Evolutionary conservation across 2,329 filamentous ascomycete genomes (phyloP).

Genomic region (Aspergillus phoenicis): DNA sequence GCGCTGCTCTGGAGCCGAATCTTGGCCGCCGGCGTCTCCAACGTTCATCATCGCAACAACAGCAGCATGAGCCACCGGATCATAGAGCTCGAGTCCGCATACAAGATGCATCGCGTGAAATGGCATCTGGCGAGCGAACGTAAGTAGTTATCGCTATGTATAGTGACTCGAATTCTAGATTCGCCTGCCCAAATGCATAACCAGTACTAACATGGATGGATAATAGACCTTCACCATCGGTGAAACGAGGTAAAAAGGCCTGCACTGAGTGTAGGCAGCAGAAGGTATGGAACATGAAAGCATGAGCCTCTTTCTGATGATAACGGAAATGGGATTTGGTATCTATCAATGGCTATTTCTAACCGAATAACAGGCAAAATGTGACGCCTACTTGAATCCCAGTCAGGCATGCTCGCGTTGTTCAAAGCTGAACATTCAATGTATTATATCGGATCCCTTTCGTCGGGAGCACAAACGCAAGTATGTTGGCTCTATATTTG

Average conservation of each 20-base stretch:
- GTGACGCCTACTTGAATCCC: conserved; percentile 42
- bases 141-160: not conserved
- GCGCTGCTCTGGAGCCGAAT: not conserved
- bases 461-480: conserved; percentile 47
- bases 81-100: not conserved
- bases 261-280: conserved; percentile 50
- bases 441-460: conserved; percentile 47
- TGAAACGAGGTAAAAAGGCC: conserved; percentile 41
- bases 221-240: conserved; percentile 21
- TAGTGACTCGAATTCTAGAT: too few species aligned
- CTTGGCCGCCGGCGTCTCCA: not conserved
- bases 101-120: not conserved
- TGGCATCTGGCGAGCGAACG: not conserved
- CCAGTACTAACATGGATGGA: not conserved
- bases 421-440: conserved; percentile 38
- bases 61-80: not conserved
- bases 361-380: conserved; percentile 34
- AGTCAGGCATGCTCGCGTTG: conserved; percentile 43
- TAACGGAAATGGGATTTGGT: not conserved
- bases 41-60: not conserved
- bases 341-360: not conserved
- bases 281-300: conserved; percentile 33
- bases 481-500: conserved; percentile 23
- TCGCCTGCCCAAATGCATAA: not conserved
- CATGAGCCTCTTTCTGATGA: not conserved